A percentile compares a stretch with the other conserved stretches of the same genome.
Evolutionary conservation across 2,329 filamentous ascomycete species (phyloP).

Genomic region (Hymenoscyphus repandus): DNA sequence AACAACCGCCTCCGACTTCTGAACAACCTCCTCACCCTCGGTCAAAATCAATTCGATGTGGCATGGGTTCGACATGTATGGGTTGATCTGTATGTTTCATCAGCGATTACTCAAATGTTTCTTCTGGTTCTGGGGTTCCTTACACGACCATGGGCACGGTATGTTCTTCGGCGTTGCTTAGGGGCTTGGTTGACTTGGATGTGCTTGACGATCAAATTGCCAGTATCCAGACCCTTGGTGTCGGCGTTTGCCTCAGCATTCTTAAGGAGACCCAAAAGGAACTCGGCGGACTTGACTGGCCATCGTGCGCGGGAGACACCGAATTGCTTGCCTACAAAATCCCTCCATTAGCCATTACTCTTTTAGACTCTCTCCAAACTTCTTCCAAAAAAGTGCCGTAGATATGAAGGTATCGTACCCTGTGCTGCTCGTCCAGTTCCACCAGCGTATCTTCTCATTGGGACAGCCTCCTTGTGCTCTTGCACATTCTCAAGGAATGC

Average conservation of each 20-base stretch:
- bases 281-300: conserved; percentile 99
- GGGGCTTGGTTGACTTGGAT: conserved; percentile 99
- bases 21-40: conserved; percentile 91
- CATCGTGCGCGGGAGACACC: conserved; percentile 97
- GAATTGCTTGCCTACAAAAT: conserved; percentile 83
- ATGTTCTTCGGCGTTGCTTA: conserved; percentile 98
- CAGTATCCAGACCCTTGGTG: conserved; percentile 94
- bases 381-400: neutral
- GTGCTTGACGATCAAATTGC: conserved; percentile 98
- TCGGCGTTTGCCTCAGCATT: conserved; percentile 97
- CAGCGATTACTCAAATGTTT: conserved; percentile 7
- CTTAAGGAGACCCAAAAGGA: conserved; percentile 94
- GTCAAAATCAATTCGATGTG: conserved; percentile 99
- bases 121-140: conserved; percentile 40
- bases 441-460: conserved; percentile 96
- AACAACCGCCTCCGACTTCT: conserved; percentile 73
- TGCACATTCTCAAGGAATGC: conserved; percentile 98
- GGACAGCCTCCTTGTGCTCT: conserved; percentile 94
- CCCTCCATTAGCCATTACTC: conserved; percentile 19
- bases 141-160: conserved; percentile 99
- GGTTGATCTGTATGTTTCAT: conserved; percentile 76
- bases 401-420: conserved; percentile 61
- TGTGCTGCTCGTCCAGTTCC: conserved; percentile 93
- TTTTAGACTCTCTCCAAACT: neutral
- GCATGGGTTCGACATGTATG: conserved; percentile 99